Evolutionary conservation across 2,329 filamentous ascomycete species (phyloP).

Genomic region (Colletotrichum lindemuthianum): DNA sequence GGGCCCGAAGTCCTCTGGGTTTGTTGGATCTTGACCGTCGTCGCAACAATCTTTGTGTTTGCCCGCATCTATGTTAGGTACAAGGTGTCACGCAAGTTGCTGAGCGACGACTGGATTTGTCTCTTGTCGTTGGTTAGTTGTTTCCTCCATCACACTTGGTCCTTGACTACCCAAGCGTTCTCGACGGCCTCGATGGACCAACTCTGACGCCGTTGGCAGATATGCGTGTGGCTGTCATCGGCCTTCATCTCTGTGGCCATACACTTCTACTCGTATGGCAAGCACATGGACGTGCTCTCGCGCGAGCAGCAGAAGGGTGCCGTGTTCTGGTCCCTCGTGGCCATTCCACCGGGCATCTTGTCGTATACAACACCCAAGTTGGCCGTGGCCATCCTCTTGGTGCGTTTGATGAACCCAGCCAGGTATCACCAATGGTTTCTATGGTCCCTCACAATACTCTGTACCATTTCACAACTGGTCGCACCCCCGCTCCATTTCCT

Average conservation of each 20-base stretch:
- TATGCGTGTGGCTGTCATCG: slow-evolving; percentile 40
- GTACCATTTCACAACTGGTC: slow-evolving; percentile 47
- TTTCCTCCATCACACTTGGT: background rate
- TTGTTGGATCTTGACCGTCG: slow-evolving; percentile 9
- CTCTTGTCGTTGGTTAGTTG: slow-evolving; percentile 9
- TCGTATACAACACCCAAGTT: slow-evolving; percentile 54
- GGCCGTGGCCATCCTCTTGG: slow-evolving; percentile 51
- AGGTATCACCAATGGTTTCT: slow-evolving; percentile 46
- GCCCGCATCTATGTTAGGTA: slow-evolving; percentile 5
- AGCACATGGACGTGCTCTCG: slow-evolving; percentile 47
- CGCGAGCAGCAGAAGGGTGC: slow-evolving; percentile 42
- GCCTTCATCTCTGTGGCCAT: slow-evolving; percentile 48
- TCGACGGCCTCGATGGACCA: no score
- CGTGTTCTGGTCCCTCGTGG: slow-evolving; percentile 48
- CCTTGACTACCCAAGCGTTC: background rate
- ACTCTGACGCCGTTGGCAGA: background rate
- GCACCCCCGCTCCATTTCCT: slow-evolving; percentile 49
- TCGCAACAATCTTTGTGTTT: background rate
- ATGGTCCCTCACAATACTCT: slow-evolving; percentile 47
- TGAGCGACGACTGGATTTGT: slow-evolving; percentile 10
- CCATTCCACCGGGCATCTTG: slow-evolving; percentile 50
- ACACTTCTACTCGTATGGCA: slow-evolving; percentile 47
- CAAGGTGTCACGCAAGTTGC: background rate
- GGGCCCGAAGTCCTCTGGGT: background rate
- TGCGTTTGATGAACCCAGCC: slow-evolving; percentile 50